These are phyloP conservation scores for Calonectria naviculata DNA, from an alignment of 2,329 filamentous ascomycete species.

Conservation along the genomic window DNA sequence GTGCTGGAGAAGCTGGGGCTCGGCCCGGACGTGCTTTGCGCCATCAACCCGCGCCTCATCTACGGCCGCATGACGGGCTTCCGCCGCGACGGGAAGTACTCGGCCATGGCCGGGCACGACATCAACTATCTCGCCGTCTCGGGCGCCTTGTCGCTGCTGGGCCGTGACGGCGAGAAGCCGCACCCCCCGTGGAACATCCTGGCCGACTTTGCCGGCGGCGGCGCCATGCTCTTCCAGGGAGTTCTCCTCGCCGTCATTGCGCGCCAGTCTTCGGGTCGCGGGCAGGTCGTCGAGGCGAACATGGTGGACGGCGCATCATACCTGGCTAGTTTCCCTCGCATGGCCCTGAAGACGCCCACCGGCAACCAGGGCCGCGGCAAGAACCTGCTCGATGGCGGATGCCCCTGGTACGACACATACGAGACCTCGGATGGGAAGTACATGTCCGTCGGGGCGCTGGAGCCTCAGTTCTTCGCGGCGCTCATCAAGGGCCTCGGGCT, in stretches of 20 bases:
- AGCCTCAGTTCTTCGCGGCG: slow-evolving; percentile 83
- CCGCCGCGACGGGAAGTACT: slow-evolving; percentile 86
- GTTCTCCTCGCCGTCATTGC: slow-evolving; percentile 83
- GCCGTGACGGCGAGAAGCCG: slow-evolving; percentile 75
- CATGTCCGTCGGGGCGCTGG: slow-evolving; percentile 90
- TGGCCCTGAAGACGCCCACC: slow-evolving; percentile 70
- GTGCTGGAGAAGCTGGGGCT: slow-evolving; percentile 89
- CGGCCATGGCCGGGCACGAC: slow-evolving; percentile 91
- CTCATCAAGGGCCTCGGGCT: slow-evolving; percentile 77
- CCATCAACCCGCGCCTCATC: slow-evolving; percentile 79
- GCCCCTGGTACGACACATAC: slow-evolving; percentile 91
- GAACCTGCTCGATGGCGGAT: slow-evolving; percentile 86
- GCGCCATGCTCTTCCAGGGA: slow-evolving; percentile 83
- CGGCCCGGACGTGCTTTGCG: slow-evolving; percentile 74
- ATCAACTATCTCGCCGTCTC: slow-evolving; percentile 96
- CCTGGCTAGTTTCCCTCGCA: slow-evolving; percentile 80
- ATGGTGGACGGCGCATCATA: slow-evolving; percentile 94
- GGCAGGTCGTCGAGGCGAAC: slow-evolving; percentile 94
- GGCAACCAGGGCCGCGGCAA: slow-evolving; percentile 75
- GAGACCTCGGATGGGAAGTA: slow-evolving; percentile 82
- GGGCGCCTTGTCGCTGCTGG: slow-evolving; percentile 82
- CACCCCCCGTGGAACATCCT: slow-evolving; percentile 86
- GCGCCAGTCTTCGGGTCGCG: slow-evolving; percentile 71
- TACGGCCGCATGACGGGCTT: slow-evolving; percentile 92
- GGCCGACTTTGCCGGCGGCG: slow-evolving; percentile 92